Evolutionary conservation across 768 basidiomycete species (phyloP).

Genomic region (Kondoa subrosea): DNA sequence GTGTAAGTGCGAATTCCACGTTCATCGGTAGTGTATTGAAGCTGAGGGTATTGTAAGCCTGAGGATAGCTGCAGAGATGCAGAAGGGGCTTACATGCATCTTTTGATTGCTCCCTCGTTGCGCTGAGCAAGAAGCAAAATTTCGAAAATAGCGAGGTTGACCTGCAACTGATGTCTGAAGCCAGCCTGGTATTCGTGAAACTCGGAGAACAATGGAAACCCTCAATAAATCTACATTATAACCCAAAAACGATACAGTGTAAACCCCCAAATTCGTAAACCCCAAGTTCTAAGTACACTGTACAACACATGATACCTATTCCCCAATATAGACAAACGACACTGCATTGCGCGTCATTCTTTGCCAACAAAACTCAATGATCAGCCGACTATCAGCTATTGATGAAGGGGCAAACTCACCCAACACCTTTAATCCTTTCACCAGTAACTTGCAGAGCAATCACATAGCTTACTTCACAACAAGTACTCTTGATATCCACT

Average conservation of each 20-base stretch:
- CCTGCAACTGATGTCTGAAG: too few relatives aligned
- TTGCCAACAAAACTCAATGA: neutral
- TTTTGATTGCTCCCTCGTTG: constrained; percentile 3
- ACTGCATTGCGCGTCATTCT: neutral
- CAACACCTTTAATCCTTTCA: neutral
- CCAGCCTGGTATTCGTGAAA: too few relatives aligned
- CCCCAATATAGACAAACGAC: neutral
- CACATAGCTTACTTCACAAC: neutral
- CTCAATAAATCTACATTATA: neutral
- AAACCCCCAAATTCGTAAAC: neutral
- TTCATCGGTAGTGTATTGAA: constrained; percentile 53
- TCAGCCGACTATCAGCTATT: neutral
- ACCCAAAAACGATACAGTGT: neutral
- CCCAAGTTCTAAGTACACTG: neutral
- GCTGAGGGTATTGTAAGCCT: constrained; percentile 3
- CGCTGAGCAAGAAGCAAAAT: too few relatives aligned
- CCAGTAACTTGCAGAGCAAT: neutral
- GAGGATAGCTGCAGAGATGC: too few relatives aligned
- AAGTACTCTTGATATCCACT: neutral
- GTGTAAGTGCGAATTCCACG: constrained; percentile 73
- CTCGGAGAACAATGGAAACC: neutral
- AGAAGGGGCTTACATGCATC: constrained; percentile 3
- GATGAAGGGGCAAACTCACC: neutral
- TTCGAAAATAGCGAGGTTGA: too few relatives aligned
- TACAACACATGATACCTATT: neutral